phyloP scores from a whole-genome alignment of 2,329 filamentous ascomycete species.

The Trichoderma lentiforme region DNA sequence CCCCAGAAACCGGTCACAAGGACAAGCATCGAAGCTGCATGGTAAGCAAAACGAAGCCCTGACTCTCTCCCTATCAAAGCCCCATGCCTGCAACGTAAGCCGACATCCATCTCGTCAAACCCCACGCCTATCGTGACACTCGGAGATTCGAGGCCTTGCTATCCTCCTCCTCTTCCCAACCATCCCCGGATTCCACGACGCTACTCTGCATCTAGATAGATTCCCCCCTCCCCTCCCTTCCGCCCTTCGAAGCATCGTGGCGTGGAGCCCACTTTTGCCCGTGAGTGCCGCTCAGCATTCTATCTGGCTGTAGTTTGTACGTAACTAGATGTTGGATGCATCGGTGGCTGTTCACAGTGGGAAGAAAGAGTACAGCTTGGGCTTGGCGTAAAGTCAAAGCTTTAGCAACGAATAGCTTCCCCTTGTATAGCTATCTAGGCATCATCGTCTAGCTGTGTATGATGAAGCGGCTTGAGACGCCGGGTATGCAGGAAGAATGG shows the following conservation, averaged over 20 bases:
- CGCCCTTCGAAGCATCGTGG: neutral
- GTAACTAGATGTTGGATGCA: neutral
- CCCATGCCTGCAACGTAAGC: neutral
- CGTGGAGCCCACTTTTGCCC: conserved; percentile 9
- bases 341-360: neutral
- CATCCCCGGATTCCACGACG: neutral
- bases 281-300: conserved; percentile 9
- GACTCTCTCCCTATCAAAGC: neutral
- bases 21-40: neutral
- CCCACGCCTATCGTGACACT: neutral
- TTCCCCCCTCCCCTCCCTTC: neutral
- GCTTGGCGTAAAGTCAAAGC: neutral
- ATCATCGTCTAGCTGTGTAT: neutral
- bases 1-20: neutral
- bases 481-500: neutral
- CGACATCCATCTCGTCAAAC: neutral
- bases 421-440: neutral
- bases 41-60: neutral
- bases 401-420: neutral
- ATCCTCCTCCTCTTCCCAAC: neutral
- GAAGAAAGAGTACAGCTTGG: neutral
- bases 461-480: neutral
- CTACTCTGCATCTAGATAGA: neutral
- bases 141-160: neutral
- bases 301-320: neutral